Conservation (phyloP, 2,329 filamentous ascomycete species). For the Xylariaceae sp. region DNA sequence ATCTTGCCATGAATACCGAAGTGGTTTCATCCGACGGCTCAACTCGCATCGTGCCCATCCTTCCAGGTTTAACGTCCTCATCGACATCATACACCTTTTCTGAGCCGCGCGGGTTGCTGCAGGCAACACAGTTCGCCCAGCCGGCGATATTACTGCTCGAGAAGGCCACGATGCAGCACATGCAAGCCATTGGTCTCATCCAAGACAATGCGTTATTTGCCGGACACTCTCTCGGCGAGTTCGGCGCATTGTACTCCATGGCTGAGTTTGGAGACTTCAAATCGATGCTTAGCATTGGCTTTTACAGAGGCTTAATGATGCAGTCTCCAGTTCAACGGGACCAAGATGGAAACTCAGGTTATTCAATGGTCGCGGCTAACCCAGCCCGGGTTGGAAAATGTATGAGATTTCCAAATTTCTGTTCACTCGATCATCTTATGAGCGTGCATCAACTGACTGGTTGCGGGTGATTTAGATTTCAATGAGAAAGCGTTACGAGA, state of each 20-base stretch:
- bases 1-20: conserved; percentile 99
- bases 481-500: conserved; percentile 97
- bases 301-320: conserved; percentile 99
- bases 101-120: conserved; percentile 91
- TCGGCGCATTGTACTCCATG: conserved; percentile 92
- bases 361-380: conserved; percentile 99
- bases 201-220: conserved; percentile 96
- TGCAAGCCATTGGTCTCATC: conserved; percentile 95
- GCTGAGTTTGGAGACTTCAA: conserved; percentile 99
- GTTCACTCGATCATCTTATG: too few relatives aligned
- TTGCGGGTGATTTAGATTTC: conserved; percentile 97
- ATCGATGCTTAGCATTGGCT: conserved; percentile 94
- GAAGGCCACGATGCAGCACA: conserved; percentile 98
- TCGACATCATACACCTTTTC: conserved; percentile 97
- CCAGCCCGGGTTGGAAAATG: conserved; percentile 96
- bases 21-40: conserved; percentile 89
- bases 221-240: conserved; percentile 96
- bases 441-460: too few relatives aligned
- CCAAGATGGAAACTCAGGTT: conserved; percentile 89
- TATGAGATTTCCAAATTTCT: too few relatives aligned
- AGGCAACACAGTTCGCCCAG: conserved; percentile 97
- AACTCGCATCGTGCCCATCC: conserved; percentile 98
- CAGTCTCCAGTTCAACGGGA: conserved; percentile 98
- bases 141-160: conserved; percentile 98
- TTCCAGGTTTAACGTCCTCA: conserved; percentile 92